Conservation (phyloP, 2,329 filamentous ascomycete genomes). For the Aspergillus clavatus region DNA sequence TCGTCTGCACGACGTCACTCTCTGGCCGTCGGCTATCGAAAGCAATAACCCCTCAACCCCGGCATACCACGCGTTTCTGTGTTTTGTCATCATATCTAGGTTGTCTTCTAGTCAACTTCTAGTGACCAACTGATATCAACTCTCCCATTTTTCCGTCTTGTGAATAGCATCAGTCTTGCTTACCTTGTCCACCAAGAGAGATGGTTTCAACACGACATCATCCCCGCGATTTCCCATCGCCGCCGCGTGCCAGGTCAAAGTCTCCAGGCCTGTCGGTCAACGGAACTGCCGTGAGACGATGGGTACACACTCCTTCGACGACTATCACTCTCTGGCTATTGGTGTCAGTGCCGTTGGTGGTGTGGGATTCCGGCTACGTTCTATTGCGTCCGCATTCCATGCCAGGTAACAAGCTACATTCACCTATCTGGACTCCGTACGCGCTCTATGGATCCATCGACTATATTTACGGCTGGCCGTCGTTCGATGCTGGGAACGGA, state of each 20-base stretch:
- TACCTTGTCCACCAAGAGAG: slow-evolving; percentile 10
- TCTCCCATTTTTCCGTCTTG: background rate
- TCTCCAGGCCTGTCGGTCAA: slow-evolving; percentile 21
- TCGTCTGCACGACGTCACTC: slow-evolving; percentile 3
- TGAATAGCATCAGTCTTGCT: background rate
- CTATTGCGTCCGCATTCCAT: slow-evolving; percentile 75
- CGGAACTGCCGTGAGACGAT: slow-evolving; percentile 22
- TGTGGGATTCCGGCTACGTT: slow-evolving; percentile 78
- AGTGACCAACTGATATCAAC: background rate
- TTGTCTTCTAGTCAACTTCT: background rate
- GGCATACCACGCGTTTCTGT: background rate
- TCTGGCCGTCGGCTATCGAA: background rate
- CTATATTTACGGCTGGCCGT: slow-evolving; percentile 74
- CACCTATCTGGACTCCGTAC: slow-evolving; percentile 71
- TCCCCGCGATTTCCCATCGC: slow-evolving; percentile 46
- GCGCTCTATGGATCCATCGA: slow-evolving; percentile 75
- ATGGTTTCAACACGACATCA: slow-evolving; percentile 57
- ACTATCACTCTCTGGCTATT: slow-evolving; percentile 65
- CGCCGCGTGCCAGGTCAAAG: slow-evolving; percentile 22
- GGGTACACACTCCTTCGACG: slow-evolving; percentile 58
- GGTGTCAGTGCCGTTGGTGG: slow-evolving; percentile 69
- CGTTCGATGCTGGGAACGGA: slow-evolving; percentile 62
- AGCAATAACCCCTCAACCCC: background rate
- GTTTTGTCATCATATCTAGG: background rate
- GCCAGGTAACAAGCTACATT: slow-evolving; percentile 68